phyloP scores from a whole-genome alignment of 345 rosid genomes.

The Bruguiera sexangula region DNA sequence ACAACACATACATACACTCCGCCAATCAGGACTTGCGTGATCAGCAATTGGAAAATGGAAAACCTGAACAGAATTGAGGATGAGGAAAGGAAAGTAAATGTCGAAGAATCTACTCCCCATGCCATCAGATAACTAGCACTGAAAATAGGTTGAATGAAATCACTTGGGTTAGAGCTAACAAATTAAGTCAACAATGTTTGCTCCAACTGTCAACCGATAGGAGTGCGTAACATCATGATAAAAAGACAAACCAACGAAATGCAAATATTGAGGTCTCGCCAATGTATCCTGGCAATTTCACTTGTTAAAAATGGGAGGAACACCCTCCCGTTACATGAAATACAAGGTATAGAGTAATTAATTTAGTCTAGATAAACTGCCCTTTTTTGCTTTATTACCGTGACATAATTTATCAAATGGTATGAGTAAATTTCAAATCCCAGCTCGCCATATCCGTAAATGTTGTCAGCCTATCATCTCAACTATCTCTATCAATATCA shows the following conservation, averaged over 20 bases:
- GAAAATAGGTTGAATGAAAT: no score
- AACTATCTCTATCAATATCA: slow-evolving; percentile 30
- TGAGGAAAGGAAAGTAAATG: no score
- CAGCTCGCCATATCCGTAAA: slow-evolving; percentile 15
- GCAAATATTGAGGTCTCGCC: not conserved
- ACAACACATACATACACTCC: no score
- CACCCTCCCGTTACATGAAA: not conserved
- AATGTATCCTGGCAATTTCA: not conserved
- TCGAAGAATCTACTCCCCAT: no score
- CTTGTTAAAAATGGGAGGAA: not conserved
- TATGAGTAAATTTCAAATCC: slow-evolving; percentile 10
- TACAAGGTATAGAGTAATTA: not conserved
- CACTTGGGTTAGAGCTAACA: no score
- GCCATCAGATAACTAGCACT: no score
- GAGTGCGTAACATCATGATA: no score
- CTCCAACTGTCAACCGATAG: no score
- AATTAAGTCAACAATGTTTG: no score
- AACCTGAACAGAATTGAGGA: no score
- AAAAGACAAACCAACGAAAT: not conserved
- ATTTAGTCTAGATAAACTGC: slow-evolving; percentile 1
- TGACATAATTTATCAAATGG: not conserved
- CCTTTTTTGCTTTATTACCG: slow-evolving; percentile 25
- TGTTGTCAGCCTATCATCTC: slow-evolving; percentile 24
- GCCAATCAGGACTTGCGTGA: no score
- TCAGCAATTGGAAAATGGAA: no score